These are phyloP conservation scores for Obelidium mucronatum DNA, from an alignment of 192 early-diverging fungal species.

Conservation along the genomic window DNA sequence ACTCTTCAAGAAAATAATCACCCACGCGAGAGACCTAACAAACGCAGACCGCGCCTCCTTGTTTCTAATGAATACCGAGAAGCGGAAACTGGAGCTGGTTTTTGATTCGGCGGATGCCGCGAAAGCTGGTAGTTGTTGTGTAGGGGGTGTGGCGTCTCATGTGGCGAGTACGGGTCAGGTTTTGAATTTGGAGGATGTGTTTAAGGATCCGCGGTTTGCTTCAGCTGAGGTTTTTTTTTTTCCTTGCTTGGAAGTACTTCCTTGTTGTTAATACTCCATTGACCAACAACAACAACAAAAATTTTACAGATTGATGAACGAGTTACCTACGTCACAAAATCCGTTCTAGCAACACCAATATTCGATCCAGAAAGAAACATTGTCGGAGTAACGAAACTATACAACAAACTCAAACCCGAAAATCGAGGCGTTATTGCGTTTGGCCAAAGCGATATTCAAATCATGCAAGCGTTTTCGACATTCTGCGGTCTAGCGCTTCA, in stretches of 20 bases:
- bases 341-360: conserved; percentile 47
- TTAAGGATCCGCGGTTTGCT: conserved; percentile 17
- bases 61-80: conserved; percentile 37
- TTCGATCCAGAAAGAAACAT: conserved; percentile 41
- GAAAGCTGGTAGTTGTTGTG: background rate
- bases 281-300: background rate
- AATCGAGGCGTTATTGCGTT: conserved; percentile 28
- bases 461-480: conserved; percentile 48
- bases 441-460: conserved; percentile 36
- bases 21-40: conserved; percentile 32
- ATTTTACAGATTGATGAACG: conserved; percentile 42
- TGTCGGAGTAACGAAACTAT: conserved; percentile 52
- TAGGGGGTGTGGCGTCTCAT: conserved; percentile 29
- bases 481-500: conserved; percentile 54
- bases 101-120: conserved; percentile 27
- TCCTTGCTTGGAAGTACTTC: no score
- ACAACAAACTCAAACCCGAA: conserved; percentile 47
- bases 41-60: conserved; percentile 27
- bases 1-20: conserved; percentile 29
- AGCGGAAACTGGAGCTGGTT: conserved; percentile 10
- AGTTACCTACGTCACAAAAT: conserved; percentile 36
- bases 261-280: no score
- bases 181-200: conserved; percentile 40
- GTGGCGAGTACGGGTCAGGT: conserved; percentile 29
- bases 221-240: no score